phyloP scores from a whole-genome alignment of 305 asterid genomes.

The Fraxinus angustifolia region DNA sequence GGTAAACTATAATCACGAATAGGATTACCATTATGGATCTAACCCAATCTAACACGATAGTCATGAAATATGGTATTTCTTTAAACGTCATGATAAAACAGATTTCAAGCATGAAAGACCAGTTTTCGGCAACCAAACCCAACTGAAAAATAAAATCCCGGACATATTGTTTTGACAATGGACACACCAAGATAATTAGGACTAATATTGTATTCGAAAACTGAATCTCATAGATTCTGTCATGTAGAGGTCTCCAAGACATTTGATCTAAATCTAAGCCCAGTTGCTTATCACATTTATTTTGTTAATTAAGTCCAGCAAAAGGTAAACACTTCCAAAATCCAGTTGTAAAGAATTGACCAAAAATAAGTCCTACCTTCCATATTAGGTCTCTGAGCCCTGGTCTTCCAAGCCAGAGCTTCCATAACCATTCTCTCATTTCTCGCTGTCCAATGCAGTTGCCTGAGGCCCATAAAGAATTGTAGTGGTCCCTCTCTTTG shows the following conservation, averaged over 20 bases:
- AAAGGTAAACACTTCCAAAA: constrained; percentile 14
- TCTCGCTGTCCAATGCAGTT: constrained; percentile 90
- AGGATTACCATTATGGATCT: constrained; percentile 11
- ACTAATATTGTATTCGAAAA: constrained; percentile 4
- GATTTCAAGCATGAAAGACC: neutral
- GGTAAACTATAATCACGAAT: constrained; percentile 16
- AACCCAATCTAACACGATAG: constrained; percentile 9
- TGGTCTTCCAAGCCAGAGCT: constrained; percentile 79
- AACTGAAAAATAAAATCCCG: neutral
- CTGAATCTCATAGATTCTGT: constrained; percentile 16
- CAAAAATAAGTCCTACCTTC: constrained; percentile 59
- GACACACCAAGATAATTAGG: constrained; percentile 13
- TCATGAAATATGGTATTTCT: constrained; percentile 17
- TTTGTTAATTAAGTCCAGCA: constrained; percentile 4
- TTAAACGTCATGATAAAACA: constrained; percentile 1
- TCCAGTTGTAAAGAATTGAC: constrained; percentile 20
- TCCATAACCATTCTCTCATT: constrained; percentile 87
- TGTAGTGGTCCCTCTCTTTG: constrained; percentile 74
- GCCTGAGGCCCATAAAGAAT: constrained; percentile 74
- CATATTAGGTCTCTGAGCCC: constrained; percentile 75
- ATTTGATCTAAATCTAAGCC: constrained; percentile 1
- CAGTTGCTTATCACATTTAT: constrained; percentile 8
- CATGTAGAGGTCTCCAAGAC: constrained; percentile 13
- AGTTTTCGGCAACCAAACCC: neutral
- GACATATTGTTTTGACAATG: neutral